phyloP scores from a whole-genome alignment of 169 alveolate genomes.

The Fabrea salina region DNA sequence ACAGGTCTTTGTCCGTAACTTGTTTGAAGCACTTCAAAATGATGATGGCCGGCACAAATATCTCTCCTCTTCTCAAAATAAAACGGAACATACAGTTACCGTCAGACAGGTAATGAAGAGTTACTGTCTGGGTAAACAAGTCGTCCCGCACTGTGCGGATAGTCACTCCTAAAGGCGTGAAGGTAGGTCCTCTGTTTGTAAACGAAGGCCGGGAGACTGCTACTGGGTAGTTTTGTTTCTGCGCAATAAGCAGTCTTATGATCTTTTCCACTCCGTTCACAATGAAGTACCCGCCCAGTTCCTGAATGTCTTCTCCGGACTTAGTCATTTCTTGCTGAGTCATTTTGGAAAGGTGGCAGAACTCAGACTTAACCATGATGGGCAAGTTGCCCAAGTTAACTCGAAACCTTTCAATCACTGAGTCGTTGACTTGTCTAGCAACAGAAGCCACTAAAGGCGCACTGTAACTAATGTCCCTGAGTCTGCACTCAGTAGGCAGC shows the following conservation, averaged over 20 bases:
- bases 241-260: constrained; percentile 94
- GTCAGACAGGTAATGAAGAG: constrained; percentile 85
- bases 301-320: constrained; percentile 96
- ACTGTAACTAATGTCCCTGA: constrained; percentile 86
- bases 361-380: constrained; percentile 93
- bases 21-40: constrained; percentile 73
- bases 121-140: constrained; percentile 78
- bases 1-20: constrained; percentile 72
- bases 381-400: constrained; percentile 95
- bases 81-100: constrained; percentile 83
- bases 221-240: constrained; percentile 93
- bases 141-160: constrained; percentile 87
- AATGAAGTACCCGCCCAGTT: constrained; percentile 98
- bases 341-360: constrained; percentile 90
- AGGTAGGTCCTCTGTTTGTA: constrained; percentile 81
- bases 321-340: constrained; percentile 88
- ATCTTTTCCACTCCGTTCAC: constrained; percentile 97
- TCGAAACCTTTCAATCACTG: constrained; percentile 62
- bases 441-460: constrained; percentile 90
- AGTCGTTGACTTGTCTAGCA: constrained; percentile 75
- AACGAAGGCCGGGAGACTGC: constrained; percentile 83
- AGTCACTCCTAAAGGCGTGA: constrained; percentile 77
- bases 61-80: constrained; percentile 80
- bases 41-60: constrained; percentile 81
- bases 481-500: constrained; percentile 91